These are phyloP conservation scores for Tricholomella constricta DNA, from an alignment of 768 basidiomycete genomes.

Conservation along the genomic window DNA sequence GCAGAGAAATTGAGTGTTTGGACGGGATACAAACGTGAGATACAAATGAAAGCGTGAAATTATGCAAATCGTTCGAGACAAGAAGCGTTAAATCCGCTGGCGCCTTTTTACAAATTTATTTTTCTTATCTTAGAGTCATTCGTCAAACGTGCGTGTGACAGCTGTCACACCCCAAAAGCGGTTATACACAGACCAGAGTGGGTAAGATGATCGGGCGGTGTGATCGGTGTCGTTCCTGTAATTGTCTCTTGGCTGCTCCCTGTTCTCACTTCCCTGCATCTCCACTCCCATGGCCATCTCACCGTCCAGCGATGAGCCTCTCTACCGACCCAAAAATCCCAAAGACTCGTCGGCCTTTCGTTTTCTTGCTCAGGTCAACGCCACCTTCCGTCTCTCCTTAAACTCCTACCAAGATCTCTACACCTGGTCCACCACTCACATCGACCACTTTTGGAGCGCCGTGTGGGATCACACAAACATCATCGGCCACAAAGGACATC, in stretches of 20 bases:
- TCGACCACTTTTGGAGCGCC: constrained; percentile 67
- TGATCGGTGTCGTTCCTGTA: not conserved
- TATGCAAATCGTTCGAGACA: constrained; percentile 1
- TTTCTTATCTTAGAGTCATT: constrained; percentile 17
- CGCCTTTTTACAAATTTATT: constrained; percentile 2
- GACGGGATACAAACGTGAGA: constrained; percentile 34
- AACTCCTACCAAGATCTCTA: constrained; percentile 65
- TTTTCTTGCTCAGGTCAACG: constrained; percentile 55
- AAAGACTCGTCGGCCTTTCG: constrained; percentile 47
- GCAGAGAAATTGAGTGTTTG: constrained; percentile 14
- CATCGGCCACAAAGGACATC: constrained; percentile 60
- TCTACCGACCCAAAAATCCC: constrained; percentile 46
- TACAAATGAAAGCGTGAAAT: constrained; percentile 10
- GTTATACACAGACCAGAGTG: not conserved
- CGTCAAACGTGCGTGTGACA: constrained; percentile 29
- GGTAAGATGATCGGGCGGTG: not conserved
- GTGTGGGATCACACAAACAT: constrained; percentile 74
- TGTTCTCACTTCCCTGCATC: constrained; percentile 1
- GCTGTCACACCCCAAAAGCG: constrained; percentile 9
- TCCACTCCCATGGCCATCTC: constrained; percentile 11
- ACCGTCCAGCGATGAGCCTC: constrained; percentile 27
- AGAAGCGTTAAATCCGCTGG: constrained; percentile 7
- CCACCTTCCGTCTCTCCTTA: constrained; percentile 43
- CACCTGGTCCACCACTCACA: constrained; percentile 60
- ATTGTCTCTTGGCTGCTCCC: constrained; percentile 5